phyloP scores from a whole-genome alignment of 495 filamentous ascomycete species.

The Aspergillus funiculosus region DNA sequence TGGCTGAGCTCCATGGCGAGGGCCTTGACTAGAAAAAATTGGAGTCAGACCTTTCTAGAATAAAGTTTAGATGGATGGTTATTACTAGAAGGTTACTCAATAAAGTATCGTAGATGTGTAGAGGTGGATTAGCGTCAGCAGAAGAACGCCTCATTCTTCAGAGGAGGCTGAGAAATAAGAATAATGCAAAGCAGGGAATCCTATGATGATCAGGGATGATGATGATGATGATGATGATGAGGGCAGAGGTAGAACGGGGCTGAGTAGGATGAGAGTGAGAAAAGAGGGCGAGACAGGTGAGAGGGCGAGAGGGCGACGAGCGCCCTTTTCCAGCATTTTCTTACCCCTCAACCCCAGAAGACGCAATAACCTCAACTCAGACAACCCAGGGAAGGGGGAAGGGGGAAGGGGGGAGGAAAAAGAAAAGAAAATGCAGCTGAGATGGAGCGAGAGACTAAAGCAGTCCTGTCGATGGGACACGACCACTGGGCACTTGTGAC shows the following conservation, averaged over 20 bases:
- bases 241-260: too few species aligned
- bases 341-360: too few species aligned
- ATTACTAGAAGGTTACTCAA: background rate
- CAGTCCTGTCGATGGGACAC: background rate
- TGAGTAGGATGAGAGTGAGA: background rate
- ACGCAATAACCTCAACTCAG: too few species aligned
- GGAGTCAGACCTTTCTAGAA: background rate
- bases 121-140: conserved; percentile 5
- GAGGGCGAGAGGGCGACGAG: background rate
- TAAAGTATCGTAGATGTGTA: background rate
- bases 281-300: background rate
- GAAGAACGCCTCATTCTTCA: background rate
- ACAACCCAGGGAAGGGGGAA: background rate
- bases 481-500: background rate
- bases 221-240: too few species aligned
- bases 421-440: background rate
- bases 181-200: too few species aligned
- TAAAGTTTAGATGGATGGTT: background rate
- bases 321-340: too few species aligned
- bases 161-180: too few species aligned
- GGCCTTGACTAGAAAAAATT: background rate
- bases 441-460: background rate
- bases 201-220: too few species aligned
- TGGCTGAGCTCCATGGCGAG: conserved; percentile 7
- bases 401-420: background rate